A percentile compares a stretch with the other conserved stretches of the same genome.
Conservation (phyloP, 1,139 yeast species). For the Yamadazyma buinensis region DNA sequence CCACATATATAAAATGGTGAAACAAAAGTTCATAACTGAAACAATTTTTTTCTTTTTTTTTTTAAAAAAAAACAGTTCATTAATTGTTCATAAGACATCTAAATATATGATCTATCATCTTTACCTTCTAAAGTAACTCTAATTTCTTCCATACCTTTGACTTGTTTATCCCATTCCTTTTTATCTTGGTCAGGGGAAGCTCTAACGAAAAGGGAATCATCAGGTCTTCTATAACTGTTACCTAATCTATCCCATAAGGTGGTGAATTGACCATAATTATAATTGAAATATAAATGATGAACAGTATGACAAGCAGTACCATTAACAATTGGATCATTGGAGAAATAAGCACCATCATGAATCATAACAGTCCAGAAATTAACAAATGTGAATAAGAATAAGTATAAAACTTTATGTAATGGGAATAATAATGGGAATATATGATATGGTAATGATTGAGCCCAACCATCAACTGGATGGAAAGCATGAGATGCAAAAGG, state of each 20-base stretch:
- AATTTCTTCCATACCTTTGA: constrained; percentile 73
- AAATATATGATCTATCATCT: constrained; percentile 47
- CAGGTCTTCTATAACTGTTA: constrained; percentile 89
- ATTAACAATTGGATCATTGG: constrained; percentile 89
- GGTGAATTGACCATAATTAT: constrained; percentile 97
- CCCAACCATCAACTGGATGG: constrained; percentile 96
- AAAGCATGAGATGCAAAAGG: constrained; percentile 98
- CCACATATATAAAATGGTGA: too few relatives aligned
- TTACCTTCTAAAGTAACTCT: constrained; percentile 76
- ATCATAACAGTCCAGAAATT: constrained; percentile 98
- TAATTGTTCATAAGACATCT: too few relatives aligned
- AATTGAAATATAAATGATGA: constrained; percentile 93
- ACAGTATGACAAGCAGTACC: constrained; percentile 99
- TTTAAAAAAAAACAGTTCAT: too few relatives aligned
- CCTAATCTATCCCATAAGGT: constrained; percentile 98
- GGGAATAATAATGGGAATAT: constrained; percentile 89
- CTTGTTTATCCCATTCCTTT: constrained; percentile 70
- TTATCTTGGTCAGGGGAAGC: constrained; percentile 48
- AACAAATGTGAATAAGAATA: constrained; percentile 79
- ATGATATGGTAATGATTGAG: constrained; percentile 91
- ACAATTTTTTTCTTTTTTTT: too few relatives aligned
- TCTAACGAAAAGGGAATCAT: constrained; percentile 75
- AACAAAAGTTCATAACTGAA: too few relatives aligned
- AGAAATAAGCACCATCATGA: constrained; percentile 94
- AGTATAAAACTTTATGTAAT: constrained; percentile 79